Evolutionary conservation across 352 stramenopile species (phyloP).

Genomic region (Globisporangium splendens): DNA sequence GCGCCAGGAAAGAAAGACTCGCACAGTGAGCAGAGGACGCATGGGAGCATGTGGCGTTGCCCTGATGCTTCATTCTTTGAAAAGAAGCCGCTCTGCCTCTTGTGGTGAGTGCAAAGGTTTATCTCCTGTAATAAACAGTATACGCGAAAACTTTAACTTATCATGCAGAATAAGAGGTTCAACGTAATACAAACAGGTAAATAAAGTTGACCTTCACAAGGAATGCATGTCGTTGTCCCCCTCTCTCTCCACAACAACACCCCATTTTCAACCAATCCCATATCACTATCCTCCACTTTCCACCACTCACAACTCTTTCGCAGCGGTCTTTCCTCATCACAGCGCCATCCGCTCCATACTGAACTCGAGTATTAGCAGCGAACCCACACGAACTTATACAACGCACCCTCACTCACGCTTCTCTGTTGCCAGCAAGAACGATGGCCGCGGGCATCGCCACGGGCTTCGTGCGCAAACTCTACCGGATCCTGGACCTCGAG

Average conservation of each 20-base stretch:
- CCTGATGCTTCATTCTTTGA: too few species aligned
- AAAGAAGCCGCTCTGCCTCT: too few species aligned
- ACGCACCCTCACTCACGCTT: neutral
- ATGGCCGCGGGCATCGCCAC: slow-evolving; percentile 58
- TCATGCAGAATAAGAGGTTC: too few species aligned
- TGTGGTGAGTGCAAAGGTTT: too few species aligned
- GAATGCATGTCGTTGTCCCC: neutral
- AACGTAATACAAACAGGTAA: too few species aligned
- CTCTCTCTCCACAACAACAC: neutral
- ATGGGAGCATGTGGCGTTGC: too few species aligned
- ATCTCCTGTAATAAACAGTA: too few species aligned
- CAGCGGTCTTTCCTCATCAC: neutral
- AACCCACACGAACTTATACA: neutral
- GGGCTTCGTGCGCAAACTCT: slow-evolving; percentile 80
- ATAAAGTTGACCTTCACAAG: neutral
- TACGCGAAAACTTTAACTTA: too few species aligned
- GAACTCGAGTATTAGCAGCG: neutral
- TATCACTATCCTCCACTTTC: neutral
- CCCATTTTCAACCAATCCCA: neutral
- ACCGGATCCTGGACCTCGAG: slow-evolving; percentile 77
- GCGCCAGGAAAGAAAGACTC: too few species aligned
- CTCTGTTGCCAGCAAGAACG: neutral
- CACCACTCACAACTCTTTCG: neutral
- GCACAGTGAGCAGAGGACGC: too few species aligned
- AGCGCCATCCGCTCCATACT: neutral